Conservation (phyloP, 2,329 filamentous ascomycete species). For the Hirsutella thompsonii region DNA sequence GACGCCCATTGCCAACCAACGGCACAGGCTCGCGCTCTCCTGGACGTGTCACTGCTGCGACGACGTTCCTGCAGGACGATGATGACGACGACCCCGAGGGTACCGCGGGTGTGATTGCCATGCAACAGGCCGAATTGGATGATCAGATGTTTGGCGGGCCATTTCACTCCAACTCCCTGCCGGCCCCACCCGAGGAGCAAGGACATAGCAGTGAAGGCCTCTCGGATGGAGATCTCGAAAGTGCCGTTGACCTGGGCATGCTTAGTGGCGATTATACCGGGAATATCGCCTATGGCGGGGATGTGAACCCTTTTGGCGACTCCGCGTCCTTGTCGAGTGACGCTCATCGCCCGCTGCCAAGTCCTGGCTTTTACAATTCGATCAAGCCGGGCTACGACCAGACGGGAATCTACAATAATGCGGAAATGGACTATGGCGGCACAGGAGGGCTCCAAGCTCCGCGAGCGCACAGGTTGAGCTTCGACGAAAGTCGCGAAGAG, state of each 20-base stretch:
- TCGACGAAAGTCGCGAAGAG: constrained; percentile 79
- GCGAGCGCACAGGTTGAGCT: constrained; percentile 62
- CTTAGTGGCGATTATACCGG: constrained; percentile 60
- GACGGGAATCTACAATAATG: constrained; percentile 37
- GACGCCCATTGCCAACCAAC: constrained; percentile 29
- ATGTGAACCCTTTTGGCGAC: constrained; percentile 26
- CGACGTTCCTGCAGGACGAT: constrained; percentile 19
- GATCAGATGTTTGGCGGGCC: constrained; percentile 34
- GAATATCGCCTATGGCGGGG: constrained; percentile 35
- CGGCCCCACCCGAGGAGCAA: constrained; percentile 36
- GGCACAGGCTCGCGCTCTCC: constrained; percentile 12
- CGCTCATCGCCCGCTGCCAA: constrained; percentile 35
- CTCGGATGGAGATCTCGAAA: constrained; percentile 46
- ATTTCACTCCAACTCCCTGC: constrained; percentile 21
- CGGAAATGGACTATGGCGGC: constrained; percentile 72
- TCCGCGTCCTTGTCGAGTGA: constrained; percentile 25
- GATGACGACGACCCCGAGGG: constrained; percentile 86
- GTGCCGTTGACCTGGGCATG: constrained; percentile 55
- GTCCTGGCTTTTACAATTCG: constrained; percentile 21
- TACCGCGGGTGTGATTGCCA: constrained; percentile 67
- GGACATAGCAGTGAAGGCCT: constrained; percentile 39
- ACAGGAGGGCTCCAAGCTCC: constrained; percentile 83
- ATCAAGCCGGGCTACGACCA: constrained; percentile 15
- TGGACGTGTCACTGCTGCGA: too few relatives aligned
- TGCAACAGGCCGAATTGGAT: constrained; percentile 75